These are phyloP conservation scores for Drechslerella stenobrocha DNA, from an alignment of 2,329 filamentous ascomycete species.

Conservation along the genomic window DNA sequence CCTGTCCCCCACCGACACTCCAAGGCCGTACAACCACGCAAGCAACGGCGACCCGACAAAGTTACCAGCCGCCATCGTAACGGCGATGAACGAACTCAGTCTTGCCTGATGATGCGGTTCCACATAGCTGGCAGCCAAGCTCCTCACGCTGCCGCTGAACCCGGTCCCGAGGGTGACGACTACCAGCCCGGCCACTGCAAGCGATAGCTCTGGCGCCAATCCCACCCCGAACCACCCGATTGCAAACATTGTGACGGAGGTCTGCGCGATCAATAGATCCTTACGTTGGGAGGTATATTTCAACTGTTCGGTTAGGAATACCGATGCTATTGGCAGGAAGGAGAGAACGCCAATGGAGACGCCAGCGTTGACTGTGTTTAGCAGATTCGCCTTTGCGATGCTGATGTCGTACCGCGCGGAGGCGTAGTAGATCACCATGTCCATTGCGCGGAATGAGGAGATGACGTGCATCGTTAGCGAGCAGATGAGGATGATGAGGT, in stretches of 20 bases:
- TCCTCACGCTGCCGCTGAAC: slow-evolving; percentile 39
- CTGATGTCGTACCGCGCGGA: slow-evolving; percentile 31
- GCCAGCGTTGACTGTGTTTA: slow-evolving; percentile 38
- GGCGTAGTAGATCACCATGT: slow-evolving; percentile 38
- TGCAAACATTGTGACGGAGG: slow-evolving; percentile 27
- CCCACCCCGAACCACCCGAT: slow-evolving; percentile 33
- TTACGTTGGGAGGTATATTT: slow-evolving; percentile 37
- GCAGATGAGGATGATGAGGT: slow-evolving; percentile 44
- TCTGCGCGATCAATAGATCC: slow-evolving; percentile 32
- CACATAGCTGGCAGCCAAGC: slow-evolving; percentile 41
- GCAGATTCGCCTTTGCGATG: slow-evolving; percentile 33
- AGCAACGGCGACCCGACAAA: slow-evolving; percentile 36
- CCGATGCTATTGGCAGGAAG: slow-evolving; percentile 24
- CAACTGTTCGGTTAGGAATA: slow-evolving; percentile 19
- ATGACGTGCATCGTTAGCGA: slow-evolving; percentile 34
- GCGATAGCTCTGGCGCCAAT: slow-evolving; percentile 23
- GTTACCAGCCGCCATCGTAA: slow-evolving; percentile 33
- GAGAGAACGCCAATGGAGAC: slow-evolving; percentile 33
- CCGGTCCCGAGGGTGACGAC: slow-evolving; percentile 27
- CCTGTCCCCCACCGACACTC: slow-evolving; percentile 33
- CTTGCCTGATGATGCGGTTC: slow-evolving; percentile 42
- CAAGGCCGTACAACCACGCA: slow-evolving; percentile 30
- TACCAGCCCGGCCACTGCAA: slow-evolving; percentile 26
- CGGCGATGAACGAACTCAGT: slow-evolving; percentile 33
- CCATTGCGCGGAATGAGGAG: slow-evolving; percentile 22